phyloP scores from a whole-genome alignment of 2,329 filamentous ascomycete species.

The Pyricularia pennisetigena region DNA sequence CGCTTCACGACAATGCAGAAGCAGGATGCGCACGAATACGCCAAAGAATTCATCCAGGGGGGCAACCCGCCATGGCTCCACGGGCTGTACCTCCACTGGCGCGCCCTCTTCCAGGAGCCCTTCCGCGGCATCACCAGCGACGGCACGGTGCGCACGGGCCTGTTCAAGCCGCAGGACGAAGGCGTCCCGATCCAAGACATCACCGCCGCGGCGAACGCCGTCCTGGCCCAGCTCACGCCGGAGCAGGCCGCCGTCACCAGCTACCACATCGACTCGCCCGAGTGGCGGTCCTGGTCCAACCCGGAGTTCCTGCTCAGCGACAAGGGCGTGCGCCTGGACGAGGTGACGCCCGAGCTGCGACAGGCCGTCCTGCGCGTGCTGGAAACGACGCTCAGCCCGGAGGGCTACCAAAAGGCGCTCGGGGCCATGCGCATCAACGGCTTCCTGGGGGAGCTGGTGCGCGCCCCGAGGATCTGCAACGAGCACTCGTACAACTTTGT shows the following conservation, averaged over 20 bases:
- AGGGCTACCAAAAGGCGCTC: slow-evolving; percentile 62
- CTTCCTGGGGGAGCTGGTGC: slow-evolving; percentile 60
- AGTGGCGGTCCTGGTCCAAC: slow-evolving; percentile 64
- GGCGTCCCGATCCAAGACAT: slow-evolving; percentile 48
- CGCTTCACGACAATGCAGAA: slow-evolving; percentile 54
- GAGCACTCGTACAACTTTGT: slow-evolving; percentile 69
- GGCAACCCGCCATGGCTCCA: slow-evolving; percentile 59
- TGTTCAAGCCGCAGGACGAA: slow-evolving; percentile 55
- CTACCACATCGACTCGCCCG: slow-evolving; percentile 58
- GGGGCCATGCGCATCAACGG: slow-evolving; percentile 65
- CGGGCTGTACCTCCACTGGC: slow-evolving; percentile 49
- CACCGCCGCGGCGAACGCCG: slow-evolving; percentile 34
- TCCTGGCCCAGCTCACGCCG: slow-evolving; percentile 33
- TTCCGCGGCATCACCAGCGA: slow-evolving; percentile 63
- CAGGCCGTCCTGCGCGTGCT: slow-evolving; percentile 46
- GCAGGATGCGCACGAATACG: slow-evolving; percentile 55
- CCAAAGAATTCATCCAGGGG: slow-evolving; percentile 45
- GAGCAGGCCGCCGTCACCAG: slow-evolving; percentile 36
- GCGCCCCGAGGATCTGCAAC: slow-evolving; percentile 55
- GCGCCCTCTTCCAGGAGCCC: slow-evolving; percentile 50
- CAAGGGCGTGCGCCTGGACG: slow-evolving; percentile 63
- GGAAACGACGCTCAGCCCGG: slow-evolving; percentile 48
- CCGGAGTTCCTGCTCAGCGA: slow-evolving; percentile 62
- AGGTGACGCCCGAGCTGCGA: slow-evolving; percentile 31
- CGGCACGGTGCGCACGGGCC: slow-evolving; percentile 42